Conservation (phyloP, 2,329 filamentous ascomycete genomes). For the Trichoderma cornu-damae region DNA sequence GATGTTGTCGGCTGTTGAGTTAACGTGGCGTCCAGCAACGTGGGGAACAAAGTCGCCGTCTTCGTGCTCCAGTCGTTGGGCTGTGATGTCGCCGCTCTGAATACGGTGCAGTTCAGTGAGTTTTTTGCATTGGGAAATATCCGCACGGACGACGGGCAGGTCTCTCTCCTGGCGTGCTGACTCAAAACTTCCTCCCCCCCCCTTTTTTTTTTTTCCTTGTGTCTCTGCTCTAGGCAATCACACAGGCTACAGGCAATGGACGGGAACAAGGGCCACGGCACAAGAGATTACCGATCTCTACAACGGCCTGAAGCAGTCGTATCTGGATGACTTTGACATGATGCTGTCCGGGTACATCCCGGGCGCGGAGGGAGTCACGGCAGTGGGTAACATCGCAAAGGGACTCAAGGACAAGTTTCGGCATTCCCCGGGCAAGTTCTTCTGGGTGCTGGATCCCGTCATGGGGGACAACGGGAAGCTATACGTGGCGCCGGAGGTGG, state of each 20-base stretch:
- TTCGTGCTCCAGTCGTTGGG: slow-evolving; percentile 91
- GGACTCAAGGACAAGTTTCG: slow-evolving; percentile 66
- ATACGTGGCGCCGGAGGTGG: slow-evolving; percentile 87
- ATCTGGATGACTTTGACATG: slow-evolving; percentile 86
- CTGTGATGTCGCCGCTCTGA: slow-evolving; percentile 88
- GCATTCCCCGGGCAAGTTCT: slow-evolving; percentile 69
- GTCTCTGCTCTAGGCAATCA: slow-evolving; percentile 69
- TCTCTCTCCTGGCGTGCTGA: background rate
- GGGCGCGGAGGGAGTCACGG: slow-evolving; percentile 74
- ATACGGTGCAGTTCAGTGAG: slow-evolving; percentile 96
- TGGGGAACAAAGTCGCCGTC: slow-evolving; percentile 95
- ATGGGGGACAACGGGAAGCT: slow-evolving; percentile 95
- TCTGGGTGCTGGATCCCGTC: slow-evolving; percentile 96
- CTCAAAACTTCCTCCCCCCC: too few relatives aligned
- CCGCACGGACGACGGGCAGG: background rate
- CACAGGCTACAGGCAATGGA: slow-evolving; percentile 84
- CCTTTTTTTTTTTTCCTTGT: too few relatives aligned
- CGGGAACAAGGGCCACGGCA: slow-evolving; percentile 75
- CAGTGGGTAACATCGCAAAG: slow-evolving; percentile 76
- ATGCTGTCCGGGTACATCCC: slow-evolving; percentile 94
- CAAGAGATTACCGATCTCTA: slow-evolving; percentile 81
- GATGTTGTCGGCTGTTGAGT: slow-evolving; percentile 17
- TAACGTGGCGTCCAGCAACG: slow-evolving; percentile 59
- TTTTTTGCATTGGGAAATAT: slow-evolving; percentile 20
- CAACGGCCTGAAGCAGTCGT: slow-evolving; percentile 73